Conservation (phyloP, 2,329 filamentous ascomycete genomes). For the Ophioceras dolichostomum region DNA sequence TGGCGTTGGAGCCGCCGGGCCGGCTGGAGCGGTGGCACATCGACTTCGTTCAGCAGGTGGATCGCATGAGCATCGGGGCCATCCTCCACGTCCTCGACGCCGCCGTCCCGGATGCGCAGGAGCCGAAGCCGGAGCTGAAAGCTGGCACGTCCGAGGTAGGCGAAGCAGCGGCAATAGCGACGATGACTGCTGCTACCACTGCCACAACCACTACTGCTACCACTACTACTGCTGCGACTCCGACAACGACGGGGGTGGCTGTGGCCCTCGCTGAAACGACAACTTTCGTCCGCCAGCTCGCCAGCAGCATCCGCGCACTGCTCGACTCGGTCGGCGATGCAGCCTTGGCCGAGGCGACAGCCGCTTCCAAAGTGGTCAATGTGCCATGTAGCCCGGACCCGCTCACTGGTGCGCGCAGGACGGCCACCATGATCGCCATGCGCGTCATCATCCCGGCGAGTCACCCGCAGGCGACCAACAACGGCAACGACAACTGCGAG, state of each 20-base stretch:
- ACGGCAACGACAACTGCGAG: conserved; percentile 28
- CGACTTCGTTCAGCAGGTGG: conserved; percentile 38
- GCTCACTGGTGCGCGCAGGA: conserved; percentile 12
- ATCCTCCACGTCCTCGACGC: conserved; percentile 24
- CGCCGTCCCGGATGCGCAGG: conserved; percentile 23
- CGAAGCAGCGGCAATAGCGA: no score
- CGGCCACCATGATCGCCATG: conserved; percentile 25
- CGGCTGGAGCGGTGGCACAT: conserved; percentile 42
- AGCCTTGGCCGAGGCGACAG: conserved; percentile 31
- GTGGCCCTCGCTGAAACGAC: no score
- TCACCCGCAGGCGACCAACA: conserved; percentile 28
- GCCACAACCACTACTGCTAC: no score
- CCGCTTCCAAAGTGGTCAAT: conserved; percentile 28
- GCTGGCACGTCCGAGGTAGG: no score
- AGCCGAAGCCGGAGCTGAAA: no score
- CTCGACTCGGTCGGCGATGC: conserved; percentile 28
- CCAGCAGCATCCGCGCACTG: conserved; percentile 26
- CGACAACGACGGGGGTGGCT: no score
- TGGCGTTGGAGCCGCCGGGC: conserved; percentile 41
- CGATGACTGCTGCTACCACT: no score
- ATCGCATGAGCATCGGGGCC: conserved; percentile 26
- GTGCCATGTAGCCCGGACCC: conserved; percentile 23
- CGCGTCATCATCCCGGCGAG: conserved; percentile 32
- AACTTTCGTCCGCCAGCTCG: conserved; percentile 31
- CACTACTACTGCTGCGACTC: no score